Evolutionary conservation across 176 grass and related monocot species (phyloP).

Genomic region (Panicum miliaceum): DNA sequence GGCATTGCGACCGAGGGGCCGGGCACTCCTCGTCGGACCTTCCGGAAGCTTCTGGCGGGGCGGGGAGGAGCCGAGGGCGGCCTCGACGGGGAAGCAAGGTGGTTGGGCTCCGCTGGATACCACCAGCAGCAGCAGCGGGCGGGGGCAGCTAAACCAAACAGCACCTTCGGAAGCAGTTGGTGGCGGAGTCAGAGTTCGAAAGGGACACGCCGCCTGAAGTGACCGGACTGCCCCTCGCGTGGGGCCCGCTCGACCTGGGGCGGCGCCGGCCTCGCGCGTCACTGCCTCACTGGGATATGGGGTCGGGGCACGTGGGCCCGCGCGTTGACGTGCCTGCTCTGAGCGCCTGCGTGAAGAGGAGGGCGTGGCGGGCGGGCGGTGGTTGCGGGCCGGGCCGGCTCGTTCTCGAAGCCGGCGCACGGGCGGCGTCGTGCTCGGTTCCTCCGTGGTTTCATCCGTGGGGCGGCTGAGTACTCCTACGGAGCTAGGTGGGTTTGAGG

Average conservation of each 20-base stretch:
- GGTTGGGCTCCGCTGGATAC: constrained; percentile 17
- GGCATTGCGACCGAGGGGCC: constrained; percentile 47
- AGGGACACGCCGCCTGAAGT: not conserved
- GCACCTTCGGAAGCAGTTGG: constrained; percentile 32
- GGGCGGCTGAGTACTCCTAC: not conserved
- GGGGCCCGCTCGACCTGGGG: not conserved
- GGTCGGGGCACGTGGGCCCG: not conserved
- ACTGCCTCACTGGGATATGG: constrained; percentile 5
- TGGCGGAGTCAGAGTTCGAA: constrained; percentile 9
- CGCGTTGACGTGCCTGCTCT: not conserved
- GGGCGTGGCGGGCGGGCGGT: not conserved
- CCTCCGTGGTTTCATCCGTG: not conserved
- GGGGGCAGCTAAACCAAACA: not conserved
- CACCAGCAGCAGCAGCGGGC: not conserved
- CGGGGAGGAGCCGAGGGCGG: not conserved
- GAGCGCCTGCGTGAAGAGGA: not conserved
- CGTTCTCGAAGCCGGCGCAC: not conserved
- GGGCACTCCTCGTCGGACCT: not conserved
- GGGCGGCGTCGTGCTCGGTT: not conserved
- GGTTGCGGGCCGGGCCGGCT: not conserved
- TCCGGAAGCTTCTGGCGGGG: not conserved
- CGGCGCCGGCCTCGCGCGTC: not conserved
- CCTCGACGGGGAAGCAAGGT: not conserved
- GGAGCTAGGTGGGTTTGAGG: not conserved
- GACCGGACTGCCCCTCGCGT: constrained; percentile 25